These are phyloP conservation scores for Fusarium anguioides DNA, from an alignment of 2,329 filamentous ascomycete species.

Conservation along the genomic window DNA sequence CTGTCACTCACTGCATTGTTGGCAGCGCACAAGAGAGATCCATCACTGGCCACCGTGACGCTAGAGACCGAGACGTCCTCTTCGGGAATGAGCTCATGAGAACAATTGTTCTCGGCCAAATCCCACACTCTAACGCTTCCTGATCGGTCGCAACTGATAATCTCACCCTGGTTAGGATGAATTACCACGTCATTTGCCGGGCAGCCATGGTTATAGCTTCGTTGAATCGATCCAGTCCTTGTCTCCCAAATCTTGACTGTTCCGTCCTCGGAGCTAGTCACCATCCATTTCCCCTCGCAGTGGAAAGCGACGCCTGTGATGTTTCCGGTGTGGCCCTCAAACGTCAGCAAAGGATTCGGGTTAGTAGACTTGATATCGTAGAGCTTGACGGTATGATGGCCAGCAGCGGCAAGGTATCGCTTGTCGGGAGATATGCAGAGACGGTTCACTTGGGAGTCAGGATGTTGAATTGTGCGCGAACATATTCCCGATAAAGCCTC, in stretches of 20 bases:
- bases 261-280: constrained; percentile 95
- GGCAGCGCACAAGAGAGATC: constrained; percentile 89
- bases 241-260: constrained; percentile 99
- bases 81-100: constrained; percentile 94
- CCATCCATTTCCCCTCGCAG: constrained; percentile 99
- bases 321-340: constrained; percentile 95
- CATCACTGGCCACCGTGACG: constrained; percentile 95
- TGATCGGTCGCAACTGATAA: constrained; percentile 93
- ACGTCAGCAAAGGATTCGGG: constrained; percentile 89
- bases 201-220: constrained; percentile 90
- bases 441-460: constrained; percentile 97
- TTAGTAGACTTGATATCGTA: constrained; percentile 99
- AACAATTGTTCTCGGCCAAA: constrained; percentile 95
- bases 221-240: constrained; percentile 83
- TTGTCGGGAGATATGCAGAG: constrained; percentile 99
- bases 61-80: constrained; percentile 94
- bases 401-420: constrained; percentile 87
- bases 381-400: constrained; percentile 88
- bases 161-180: constrained; percentile 97
- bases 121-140: constrained; percentile 98
- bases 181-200: constrained; percentile 99
- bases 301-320: constrained; percentile 98
- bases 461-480: constrained; percentile 96
- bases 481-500: constrained; percentile 98
- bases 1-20: constrained; percentile 80